Base-by-base conservation (phyloP, 805 yeast species). In the Yamadazyma phyllophila region DNA sequence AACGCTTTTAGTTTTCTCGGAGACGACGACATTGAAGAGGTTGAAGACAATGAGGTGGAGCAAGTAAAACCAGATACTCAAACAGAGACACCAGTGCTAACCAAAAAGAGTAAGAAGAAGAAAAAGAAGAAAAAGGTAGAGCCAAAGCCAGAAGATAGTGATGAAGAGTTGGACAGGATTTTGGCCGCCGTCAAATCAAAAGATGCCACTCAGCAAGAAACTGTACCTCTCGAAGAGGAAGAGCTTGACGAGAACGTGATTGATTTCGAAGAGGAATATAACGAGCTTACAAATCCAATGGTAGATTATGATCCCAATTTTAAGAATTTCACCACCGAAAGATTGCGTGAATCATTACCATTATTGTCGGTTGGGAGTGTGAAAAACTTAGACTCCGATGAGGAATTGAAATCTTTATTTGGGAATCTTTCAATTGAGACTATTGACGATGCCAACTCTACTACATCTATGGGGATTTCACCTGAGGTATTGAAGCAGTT, bases 401-500 rank as follows among this genome's bases (percentile, higher is more conserved):
- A 77, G 34, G 96, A 88, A 58, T 82, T 84, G 56, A 77, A 77
- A 46, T 69, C 74, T 48, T 65, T 88, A 41, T 86, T 88, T 65
- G 95, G 92, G 11, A 82, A 82, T 54, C 62, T 87, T 12, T 81
- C 90, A 1, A 59, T 74, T 6, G 85, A 82, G 36, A 81, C 87
- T 0, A 73, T 86, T 14, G 85, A 82, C 44, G 92, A 86, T 61
- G 90, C 88, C 0, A 85, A 85, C 54, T 76, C 86, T 1, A 79
- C 88, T n/a, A 77, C 90, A 0, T 81, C 91, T 0, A 70, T 83
- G 2, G 79, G 83, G 30, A 76, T 81, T 0, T 77, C 86, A 0
- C 92, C 91, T 0, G 90, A 84, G 49, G 77, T 80, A 14, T 62
- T 85, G 46, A 78, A 73, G 41, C 88, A 83, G 56, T 78, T 84